Percentiles rank a stretch among this genome's conserved stretches.
These are phyloP conservation scores for Penicillium verhagenii DNA, from an alignment of 495 filamentous ascomycete species.

Conservation along the genomic window DNA sequence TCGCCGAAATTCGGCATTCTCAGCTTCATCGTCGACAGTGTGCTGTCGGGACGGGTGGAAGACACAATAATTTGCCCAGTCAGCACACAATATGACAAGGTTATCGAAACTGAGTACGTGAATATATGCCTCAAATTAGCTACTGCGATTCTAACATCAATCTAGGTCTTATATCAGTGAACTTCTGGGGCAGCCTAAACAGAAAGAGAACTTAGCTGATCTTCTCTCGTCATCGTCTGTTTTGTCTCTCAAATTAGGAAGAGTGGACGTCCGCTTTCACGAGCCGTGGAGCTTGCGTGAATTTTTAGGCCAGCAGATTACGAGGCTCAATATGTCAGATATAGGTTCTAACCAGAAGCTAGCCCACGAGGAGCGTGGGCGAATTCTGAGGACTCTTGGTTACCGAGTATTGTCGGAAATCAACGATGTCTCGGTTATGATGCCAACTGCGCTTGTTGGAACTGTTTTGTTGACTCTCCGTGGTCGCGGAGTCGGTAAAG, in stretches of 20 bases:
- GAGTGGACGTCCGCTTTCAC: slow-evolving; percentile 94
- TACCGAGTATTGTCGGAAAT: slow-evolving; percentile 92
- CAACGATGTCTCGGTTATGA: slow-evolving; percentile 93
- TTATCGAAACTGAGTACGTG: slow-evolving; percentile 86
- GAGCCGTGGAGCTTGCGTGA: slow-evolving; percentile 86
- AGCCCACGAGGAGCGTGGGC: slow-evolving; percentile 50
- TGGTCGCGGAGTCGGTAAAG: slow-evolving; percentile 85
- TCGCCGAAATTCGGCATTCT: slow-evolving; percentile 96
- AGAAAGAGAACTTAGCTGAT: slow-evolving; percentile 86
- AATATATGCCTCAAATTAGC: not conserved
- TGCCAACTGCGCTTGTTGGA: slow-evolving; percentile 94
- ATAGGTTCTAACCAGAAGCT: slow-evolving; percentile 37
- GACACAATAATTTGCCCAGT: slow-evolving; percentile 94
- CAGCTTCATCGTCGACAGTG: slow-evolving; percentile 84
- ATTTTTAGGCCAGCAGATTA: slow-evolving; percentile 75
- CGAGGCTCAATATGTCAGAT: slow-evolving; percentile 36
- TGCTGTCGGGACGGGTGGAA: slow-evolving; percentile 82
- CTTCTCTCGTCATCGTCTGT: slow-evolving; percentile 88
- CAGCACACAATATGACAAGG: slow-evolving; percentile 97
- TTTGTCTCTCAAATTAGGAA: slow-evolving; percentile 80
- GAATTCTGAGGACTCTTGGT: slow-evolving; percentile 78
- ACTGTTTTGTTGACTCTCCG: slow-evolving; percentile 90
- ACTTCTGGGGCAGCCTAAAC: slow-evolving; percentile 88
- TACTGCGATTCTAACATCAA: slow-evolving; percentile 10
- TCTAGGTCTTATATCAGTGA: slow-evolving; percentile 82